Base-by-base conservation (phyloP, 805 yeast species). In the Candida tibetensis region DNA sequence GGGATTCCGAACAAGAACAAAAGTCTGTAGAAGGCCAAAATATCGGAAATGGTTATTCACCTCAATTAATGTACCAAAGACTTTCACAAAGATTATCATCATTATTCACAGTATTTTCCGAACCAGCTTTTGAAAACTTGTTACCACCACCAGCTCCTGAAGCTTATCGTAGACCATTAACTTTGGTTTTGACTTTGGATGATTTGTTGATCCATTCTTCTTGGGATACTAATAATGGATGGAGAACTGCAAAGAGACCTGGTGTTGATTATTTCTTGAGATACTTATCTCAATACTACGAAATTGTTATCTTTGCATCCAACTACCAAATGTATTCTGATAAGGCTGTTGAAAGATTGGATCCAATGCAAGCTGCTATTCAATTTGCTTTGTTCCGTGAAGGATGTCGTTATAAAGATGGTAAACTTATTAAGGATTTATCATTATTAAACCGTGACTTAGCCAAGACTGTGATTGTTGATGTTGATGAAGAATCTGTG, bases 191-290 rank as follows among this genome's bases (percentile, higher is more conserved):
- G 51, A 82, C 86, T 21, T 74, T 93, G 54, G 99, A 93, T 53
- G 99, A 93, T 55, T 69, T 93, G 43, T 74, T 93, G 57, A 79
- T 91, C 40, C 96, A 93, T 61, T 81, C 95, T 28, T 86, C 84
- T 46, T 93, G 99, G 99, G 77, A 86, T 40, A 79, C 87, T 49
- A 80, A 86, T 62, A 74, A 79, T 58, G 99, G 99, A 38, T 93
- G 99, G 99, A 82, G 93, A 69, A 91, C 97, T 12, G 98, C 96
- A 21, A 93, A 93, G 73, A 87, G 99, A 71, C 98, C 99, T 23
- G 99, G 99, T 46, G 81, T 88, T 44, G 99, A 95, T 64, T 93
- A 93, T 71, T 93, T 93, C 68, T 70, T 93, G 58, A 96, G 95
- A 19, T 93, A 93, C 65, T 71, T 93, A 52, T 85, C 96, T 5